phyloP scores from a whole-genome alignment of 1,139 yeast genomes.

The Maudiozyma humilis region DNA sequence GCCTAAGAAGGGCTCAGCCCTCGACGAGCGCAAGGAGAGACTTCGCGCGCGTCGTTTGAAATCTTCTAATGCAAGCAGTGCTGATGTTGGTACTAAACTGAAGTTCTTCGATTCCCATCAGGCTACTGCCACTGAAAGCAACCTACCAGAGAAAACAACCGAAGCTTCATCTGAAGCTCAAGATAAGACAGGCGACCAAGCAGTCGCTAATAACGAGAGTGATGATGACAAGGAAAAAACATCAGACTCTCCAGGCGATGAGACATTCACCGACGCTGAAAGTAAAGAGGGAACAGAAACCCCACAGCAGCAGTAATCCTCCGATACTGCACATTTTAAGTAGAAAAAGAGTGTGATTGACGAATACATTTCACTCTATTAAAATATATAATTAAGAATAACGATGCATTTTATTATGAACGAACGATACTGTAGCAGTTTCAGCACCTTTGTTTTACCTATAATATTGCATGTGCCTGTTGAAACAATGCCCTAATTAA shows the following conservation, averaged over 20 bases:
- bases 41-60: slow-evolving; percentile 25
- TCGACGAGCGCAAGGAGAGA: slow-evolving; percentile 24
- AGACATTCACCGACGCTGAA: neutral
- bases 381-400: no score
- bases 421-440: no score
- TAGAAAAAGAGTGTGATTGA: no score
- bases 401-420: no score
- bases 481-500: no score
- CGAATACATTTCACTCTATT: no score
- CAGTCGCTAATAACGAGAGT: neutral
- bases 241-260: neutral
- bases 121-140: neutral
- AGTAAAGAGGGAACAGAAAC: neutral
- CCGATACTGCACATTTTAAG: neutral
- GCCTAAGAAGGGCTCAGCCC: slow-evolving; percentile 13
- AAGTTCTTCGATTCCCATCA: slow-evolving; percentile 8
- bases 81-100: slow-evolving; percentile 10
- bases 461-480: no score
- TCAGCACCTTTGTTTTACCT: no score
- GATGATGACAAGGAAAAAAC: neutral
- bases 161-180: no score
- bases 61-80: slow-evolving; percentile 6
- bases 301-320: no score
- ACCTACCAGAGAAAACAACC: no score
- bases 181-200: neutral